Conservation (phyloP, 2,329 filamentous ascomycete species). For the Paracorniculantispora psalliotae region DNA sequence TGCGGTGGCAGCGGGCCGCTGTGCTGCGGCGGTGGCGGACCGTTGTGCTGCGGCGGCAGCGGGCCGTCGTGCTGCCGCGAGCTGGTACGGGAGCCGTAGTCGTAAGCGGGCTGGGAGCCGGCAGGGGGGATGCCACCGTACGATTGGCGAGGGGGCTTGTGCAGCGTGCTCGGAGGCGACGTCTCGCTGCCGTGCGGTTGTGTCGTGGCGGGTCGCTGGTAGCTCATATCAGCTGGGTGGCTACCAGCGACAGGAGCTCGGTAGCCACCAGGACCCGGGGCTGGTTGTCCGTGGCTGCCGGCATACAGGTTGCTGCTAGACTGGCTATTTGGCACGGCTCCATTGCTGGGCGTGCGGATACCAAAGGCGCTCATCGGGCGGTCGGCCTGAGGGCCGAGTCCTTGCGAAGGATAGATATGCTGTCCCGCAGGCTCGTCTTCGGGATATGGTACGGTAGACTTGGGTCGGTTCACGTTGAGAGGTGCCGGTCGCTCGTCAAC, state of each 20-base stretch:
- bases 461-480: conserved; percentile 38
- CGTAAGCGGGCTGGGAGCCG: conserved; percentile 26
- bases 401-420: conserved; percentile 42
- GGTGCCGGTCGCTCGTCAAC: conserved; percentile 58
- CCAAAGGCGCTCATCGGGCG: conserved; percentile 50
- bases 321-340: neutral
- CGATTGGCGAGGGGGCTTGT: conserved; percentile 9
- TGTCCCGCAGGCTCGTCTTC: conserved; percentile 41
- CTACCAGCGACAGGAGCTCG: conserved; percentile 35
- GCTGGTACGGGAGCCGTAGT: conserved; percentile 35
- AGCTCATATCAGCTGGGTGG: conserved; percentile 20
- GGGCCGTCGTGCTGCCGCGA: conserved; percentile 16
- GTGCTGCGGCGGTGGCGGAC: conserved; percentile 13
- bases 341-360: conserved; percentile 40
- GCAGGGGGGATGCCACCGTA: conserved; percentile 16
- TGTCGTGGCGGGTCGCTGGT: conserved; percentile 18
- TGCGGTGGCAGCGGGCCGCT: conserved; percentile 14
- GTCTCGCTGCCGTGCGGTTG: conserved; percentile 20
- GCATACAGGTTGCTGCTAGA: neutral
- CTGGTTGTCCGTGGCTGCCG: conserved; percentile 35
- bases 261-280: conserved; percentile 28
- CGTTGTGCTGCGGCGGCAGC: conserved; percentile 15
- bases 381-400: conserved; percentile 43
- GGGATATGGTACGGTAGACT: conserved; percentile 48
- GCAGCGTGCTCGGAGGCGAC: conserved; percentile 6